phyloP scores from a whole-genome alignment of 169 alveolate genomes.

The Theileria parva region DNA sequence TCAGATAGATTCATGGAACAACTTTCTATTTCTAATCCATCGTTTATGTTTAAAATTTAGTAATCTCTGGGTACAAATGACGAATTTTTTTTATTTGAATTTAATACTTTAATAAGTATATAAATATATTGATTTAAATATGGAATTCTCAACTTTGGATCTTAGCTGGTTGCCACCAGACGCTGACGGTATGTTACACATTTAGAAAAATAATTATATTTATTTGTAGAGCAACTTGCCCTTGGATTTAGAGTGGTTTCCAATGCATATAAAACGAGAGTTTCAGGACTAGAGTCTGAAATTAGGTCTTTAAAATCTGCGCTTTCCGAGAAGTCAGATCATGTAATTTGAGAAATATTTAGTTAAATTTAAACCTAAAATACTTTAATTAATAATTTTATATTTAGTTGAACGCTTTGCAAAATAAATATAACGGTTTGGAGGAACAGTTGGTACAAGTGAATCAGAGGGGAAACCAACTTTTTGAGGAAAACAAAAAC shows the following conservation, averaged over 20 bases:
- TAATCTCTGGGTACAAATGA: background rate
- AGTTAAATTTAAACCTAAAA: background rate
- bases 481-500: conserved; percentile 82
- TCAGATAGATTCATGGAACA: conserved; percentile 2
- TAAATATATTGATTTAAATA: background rate
- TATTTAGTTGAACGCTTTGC: conserved; percentile 73
- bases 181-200: conserved; percentile 72
- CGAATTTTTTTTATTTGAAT: background rate
- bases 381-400: no score
- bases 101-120: background rate
- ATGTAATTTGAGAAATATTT: conserved; percentile 46
- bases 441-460: conserved; percentile 83
- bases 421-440: conserved; percentile 79
- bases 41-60: background rate
- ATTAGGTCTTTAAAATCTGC: conserved; percentile 77
- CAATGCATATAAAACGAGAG: conserved; percentile 83
- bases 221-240: conserved; percentile 79
- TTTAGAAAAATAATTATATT: background rate
- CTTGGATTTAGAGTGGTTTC: conserved; percentile 82
- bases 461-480: conserved; percentile 82
- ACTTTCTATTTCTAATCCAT: background rate
- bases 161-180: conserved; percentile 80
- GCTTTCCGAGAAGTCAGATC: conserved; percentile 79
- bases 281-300: conserved; percentile 78
- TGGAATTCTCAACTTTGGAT: conserved; percentile 67